A percentile compares a stretch with the other conserved stretches of the same genome.
Evolutionary conservation across 441 rosid species (phyloP).

Genomic region (Croton setiger): DNA sequence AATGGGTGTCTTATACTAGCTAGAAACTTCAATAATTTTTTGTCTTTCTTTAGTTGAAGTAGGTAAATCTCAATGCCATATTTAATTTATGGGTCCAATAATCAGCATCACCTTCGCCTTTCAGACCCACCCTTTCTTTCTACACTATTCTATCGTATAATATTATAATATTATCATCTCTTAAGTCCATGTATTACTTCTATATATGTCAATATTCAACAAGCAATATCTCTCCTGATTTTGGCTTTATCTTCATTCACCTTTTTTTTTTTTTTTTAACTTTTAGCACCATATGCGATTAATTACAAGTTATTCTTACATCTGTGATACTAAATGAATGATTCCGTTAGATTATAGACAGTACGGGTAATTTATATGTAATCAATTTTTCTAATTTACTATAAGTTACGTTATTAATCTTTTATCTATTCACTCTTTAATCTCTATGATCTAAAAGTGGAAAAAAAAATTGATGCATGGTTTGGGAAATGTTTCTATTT

Average conservation of each 20-base stretch:
- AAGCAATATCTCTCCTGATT: not conserved
- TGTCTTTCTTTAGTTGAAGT: constrained; percentile 3
- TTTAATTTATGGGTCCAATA: constrained; percentile 19
- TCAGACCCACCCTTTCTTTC: not conserved
- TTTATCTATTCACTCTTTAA: too few relatives aligned
- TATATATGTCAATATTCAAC: not conserved
- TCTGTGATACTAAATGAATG: too few relatives aligned
- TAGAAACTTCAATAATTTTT: constrained; percentile 2
- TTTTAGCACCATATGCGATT: too few relatives aligned
- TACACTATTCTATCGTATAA: not conserved
- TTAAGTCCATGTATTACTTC: not conserved
- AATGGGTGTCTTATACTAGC: not conserved
- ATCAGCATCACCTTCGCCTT: constrained; percentile 8
- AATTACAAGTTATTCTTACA: too few relatives aligned
- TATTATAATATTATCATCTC: not conserved
- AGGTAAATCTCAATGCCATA: constrained; percentile 6
- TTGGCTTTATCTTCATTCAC: not conserved
- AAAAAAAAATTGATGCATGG: too few relatives aligned
- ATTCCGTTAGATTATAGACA: too few relatives aligned
- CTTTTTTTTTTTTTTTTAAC: too few relatives aligned
- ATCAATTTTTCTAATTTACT: too few relatives aligned
- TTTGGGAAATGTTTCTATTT: too few relatives aligned
- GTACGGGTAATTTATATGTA: too few relatives aligned
- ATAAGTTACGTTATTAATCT: too few relatives aligned
- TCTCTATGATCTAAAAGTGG: too few relatives aligned